Evolutionary conservation across 768 basidiomycete genomes (phyloP), one percentile per base, ranked within the genome.

Genomic region (Amanita brunnescens): DNA sequence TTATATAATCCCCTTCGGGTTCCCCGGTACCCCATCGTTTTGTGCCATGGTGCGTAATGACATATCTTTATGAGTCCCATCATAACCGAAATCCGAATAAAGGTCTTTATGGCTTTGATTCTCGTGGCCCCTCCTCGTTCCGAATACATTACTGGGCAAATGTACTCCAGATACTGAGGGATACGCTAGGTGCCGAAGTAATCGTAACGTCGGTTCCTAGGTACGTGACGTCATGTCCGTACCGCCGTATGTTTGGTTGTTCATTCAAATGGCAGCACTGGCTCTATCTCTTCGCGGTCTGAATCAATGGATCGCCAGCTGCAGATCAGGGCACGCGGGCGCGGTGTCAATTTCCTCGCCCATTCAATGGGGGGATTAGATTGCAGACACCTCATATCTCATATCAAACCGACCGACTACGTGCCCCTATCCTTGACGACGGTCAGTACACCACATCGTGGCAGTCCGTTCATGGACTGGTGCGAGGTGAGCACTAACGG

Each of bases 381-480:
- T 62, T 92, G 92, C 61, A 80, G 96, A 46, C 83, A 97, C 63
- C 73, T 99, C 14, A 94, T 98, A 53, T 81, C 90, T 2, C 87
- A 87, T 64, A 74, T 94, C 58, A 79, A 79, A 55, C 92, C 95
- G 0, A 74, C 68, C 8, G 82, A 86, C 46, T 98, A 98, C 67
- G 76, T 76, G 1, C 93, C 96, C 1, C 67, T 92, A 26, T 93
- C 91, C 6, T 70, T 99, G 53, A 97, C 88, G 1, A 88, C 84
- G 18, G 78, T 99, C 57, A 83, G 85, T 21, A 98, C 96, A 0
- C 96, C 96, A 13, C 96, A 99, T 64, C 79, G 91, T 14, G 95
- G 96, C 30, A 91, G 89, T 58, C 93, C 95, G 1, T 98, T 99
- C 67, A 99, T 99, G 96, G 91, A 96, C 64, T 99, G 96, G 96